These are phyloP conservation scores for Delphinella strobiligena DNA, from an alignment of 2,329 filamentous ascomycete species.

Conservation along the genomic window DNA sequence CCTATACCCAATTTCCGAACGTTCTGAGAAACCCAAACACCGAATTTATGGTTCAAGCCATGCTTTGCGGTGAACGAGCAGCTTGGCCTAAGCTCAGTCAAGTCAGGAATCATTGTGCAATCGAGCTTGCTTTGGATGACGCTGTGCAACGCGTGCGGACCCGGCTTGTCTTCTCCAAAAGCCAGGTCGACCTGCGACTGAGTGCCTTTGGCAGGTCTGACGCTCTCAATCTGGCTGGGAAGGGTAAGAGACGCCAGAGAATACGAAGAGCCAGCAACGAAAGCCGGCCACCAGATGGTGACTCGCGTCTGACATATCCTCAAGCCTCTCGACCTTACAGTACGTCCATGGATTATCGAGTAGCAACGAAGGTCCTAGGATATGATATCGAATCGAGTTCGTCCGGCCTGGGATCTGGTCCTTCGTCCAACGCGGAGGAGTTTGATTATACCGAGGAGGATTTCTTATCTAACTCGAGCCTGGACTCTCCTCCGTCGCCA, in stretches of 20 bases:
- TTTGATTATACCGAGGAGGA: constrained; percentile 20
- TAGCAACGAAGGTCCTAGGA: not conserved
- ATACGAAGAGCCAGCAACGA: constrained; percentile 4
- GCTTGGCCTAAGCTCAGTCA: constrained; percentile 86
- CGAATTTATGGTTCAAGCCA: constrained; percentile 75
- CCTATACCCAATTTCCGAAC: constrained; percentile 58
- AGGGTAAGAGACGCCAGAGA: not conserved
- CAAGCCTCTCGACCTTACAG: not conserved
- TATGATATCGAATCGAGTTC: constrained; percentile 1
- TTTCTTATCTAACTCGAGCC: constrained; percentile 21
- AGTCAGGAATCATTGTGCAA: constrained; percentile 75
- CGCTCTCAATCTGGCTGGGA: not conserved
- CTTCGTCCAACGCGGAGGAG: constrained; percentile 20
- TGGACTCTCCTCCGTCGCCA: constrained; percentile 21
- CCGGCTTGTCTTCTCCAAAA: constrained; percentile 56
- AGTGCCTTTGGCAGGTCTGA: constrained; percentile 10
- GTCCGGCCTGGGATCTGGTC: constrained; percentile 7
- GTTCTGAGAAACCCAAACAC: constrained; percentile 74
- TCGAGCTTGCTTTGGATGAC: constrained; percentile 72
- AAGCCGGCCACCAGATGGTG: constrained; percentile 3
- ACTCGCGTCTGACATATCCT: constrained; percentile 1
- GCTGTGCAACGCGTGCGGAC: constrained; percentile 59
- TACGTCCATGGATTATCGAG: not conserved
- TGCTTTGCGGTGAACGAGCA: constrained; percentile 66
- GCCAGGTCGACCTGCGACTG: constrained; percentile 46